A percentile compares a stretch with the other conserved stretches of the same genome.
phyloP scores from a whole-genome alignment of 257 asterid genomes.

The Cordia subcordata region DNA sequence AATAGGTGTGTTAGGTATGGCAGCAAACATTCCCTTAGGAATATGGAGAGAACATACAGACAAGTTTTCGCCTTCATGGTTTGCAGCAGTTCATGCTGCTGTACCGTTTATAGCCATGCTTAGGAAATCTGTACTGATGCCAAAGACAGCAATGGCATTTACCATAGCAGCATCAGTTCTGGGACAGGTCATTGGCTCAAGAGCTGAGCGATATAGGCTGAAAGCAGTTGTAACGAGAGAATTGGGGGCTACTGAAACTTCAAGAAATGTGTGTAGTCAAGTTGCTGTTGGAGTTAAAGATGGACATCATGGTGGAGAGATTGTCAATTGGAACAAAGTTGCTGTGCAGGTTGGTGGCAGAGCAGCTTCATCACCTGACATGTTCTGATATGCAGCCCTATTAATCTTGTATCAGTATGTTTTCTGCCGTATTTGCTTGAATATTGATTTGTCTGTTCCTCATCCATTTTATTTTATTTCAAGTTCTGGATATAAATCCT shows the following conservation, averaged over 20 bases:
- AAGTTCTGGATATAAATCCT: background rate
- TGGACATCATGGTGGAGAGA: conserved; percentile 27
- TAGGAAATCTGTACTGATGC: conserved; percentile 83
- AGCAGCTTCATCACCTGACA: conserved; percentile 15
- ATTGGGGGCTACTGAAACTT: conserved; percentile 9
- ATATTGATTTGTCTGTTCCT: background rate
- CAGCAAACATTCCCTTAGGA: conserved; percentile 82
- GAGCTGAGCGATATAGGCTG: conserved; percentile 82
- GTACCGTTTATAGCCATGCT: conserved; percentile 91
- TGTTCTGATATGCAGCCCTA: conserved; percentile 11
- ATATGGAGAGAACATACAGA: conserved; percentile 92
- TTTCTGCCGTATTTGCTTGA: background rate
- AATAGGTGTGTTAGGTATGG: conserved; percentile 78
- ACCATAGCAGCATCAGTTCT: conserved; percentile 85
- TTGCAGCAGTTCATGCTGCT: conserved; percentile 88
- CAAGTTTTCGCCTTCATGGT: conserved; percentile 88
- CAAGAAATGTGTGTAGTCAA: conserved; percentile 9
- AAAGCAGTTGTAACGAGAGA: conserved; percentile 39
- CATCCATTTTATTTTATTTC: background rate
- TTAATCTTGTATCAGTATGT: background rate
- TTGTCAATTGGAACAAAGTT: conserved; percentile 28
- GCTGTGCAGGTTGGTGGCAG: conserved; percentile 19
- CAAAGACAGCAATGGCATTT: conserved; percentile 88
- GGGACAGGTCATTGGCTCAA: conserved; percentile 87
- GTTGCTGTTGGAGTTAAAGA: conserved; percentile 11